Evolutionary conservation across 2,329 filamentous ascomycete species (phyloP).

Genomic region (Chrysoporthe austroafricana): DNA sequence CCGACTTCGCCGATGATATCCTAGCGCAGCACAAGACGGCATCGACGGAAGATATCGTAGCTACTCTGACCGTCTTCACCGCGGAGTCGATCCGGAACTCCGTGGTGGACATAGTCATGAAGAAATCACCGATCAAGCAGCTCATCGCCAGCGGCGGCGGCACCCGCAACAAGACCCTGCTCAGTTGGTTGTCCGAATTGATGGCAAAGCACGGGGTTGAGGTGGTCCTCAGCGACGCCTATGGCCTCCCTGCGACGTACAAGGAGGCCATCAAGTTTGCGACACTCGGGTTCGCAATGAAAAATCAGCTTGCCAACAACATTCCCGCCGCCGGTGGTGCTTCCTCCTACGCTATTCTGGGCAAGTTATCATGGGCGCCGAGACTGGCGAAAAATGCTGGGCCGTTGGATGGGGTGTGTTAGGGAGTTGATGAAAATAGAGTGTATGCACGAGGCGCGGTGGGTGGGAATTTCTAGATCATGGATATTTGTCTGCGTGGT

Average conservation of each 20-base stretch:
- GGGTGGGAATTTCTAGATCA: background rate
- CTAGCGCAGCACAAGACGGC: background rate
- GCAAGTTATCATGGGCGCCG: constrained; percentile 31
- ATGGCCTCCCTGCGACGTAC: constrained; percentile 36
- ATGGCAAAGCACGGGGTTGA: constrained; percentile 30
- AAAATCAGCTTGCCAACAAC: constrained; percentile 36
- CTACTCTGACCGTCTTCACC: background rate
- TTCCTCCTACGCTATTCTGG: constrained; percentile 35
- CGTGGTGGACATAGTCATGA: constrained; percentile 35
- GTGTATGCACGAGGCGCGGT: background rate
- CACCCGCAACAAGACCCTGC: constrained; percentile 34
- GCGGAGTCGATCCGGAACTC: constrained; percentile 12
- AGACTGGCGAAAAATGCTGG: background rate
- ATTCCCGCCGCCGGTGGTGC: constrained; percentile 37
- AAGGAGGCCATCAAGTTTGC: constrained; percentile 40
- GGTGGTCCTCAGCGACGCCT: constrained; percentile 35
- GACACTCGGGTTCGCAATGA: constrained; percentile 36
- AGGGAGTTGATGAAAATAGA: background rate
- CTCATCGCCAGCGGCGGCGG: constrained; percentile 37
- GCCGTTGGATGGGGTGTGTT: background rate
- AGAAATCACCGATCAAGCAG: constrained; percentile 27
- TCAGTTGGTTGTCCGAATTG: constrained; percentile 30
- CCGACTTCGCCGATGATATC: background rate
- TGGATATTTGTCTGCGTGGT: background rate
- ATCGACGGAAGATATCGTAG: background rate